These are phyloP conservation scores for Bothriochloa decipiens DNA, from an alignment of 176 grass and related monocot genomes.

Conservation along the genomic window DNA sequence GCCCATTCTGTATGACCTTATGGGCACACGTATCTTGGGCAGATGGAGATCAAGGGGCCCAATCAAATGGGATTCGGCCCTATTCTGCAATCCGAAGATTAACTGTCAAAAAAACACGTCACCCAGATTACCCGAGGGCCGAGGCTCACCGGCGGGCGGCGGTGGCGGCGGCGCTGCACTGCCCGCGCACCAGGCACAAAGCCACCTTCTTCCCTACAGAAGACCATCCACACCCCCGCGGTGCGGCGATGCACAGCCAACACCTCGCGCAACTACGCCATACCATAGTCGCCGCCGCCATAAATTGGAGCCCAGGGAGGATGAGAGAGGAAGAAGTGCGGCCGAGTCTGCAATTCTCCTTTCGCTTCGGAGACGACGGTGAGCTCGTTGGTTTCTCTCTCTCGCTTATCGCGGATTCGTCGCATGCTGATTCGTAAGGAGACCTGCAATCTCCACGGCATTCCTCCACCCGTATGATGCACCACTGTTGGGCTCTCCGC, in stretches of 20 bases:
- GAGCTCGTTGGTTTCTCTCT: not conserved
- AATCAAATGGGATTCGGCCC: not conserved
- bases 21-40: not conserved
- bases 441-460: not conserved
- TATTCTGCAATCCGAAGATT: not conserved
- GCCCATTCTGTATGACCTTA: no score
- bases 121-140: no score
- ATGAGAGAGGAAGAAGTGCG: not conserved
- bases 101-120: no score
- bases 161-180: not conserved
- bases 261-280: not conserved
- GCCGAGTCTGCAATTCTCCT: not conserved
- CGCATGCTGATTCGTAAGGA: not conserved
- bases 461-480: not conserved
- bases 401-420: not conserved
- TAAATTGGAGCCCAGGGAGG: not conserved
- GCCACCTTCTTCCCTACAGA: not conserved
- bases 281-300: not conserved
- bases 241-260: not conserved
- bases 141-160: not conserved
- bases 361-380: not conserved
- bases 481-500: not conserved
- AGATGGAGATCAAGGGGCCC: not conserved
- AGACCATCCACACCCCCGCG: not conserved
- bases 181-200: not conserved